Evolutionary conservation across 1,139 yeast genomes (phyloP).

Genomic region (Candida sojae): DNA sequence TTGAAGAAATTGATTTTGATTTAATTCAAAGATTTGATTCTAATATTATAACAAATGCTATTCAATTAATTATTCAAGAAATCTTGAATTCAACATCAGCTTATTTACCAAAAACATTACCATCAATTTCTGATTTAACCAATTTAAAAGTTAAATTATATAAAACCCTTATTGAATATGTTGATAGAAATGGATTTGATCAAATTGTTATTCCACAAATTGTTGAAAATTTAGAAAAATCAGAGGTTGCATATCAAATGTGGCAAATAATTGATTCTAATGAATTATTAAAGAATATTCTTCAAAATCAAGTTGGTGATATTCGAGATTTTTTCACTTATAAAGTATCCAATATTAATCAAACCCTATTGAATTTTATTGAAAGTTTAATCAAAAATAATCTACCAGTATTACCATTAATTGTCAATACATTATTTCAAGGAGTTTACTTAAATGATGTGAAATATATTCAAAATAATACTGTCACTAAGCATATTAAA

Average conservation of each 20-base stretch:
- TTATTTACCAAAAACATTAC: constrained; percentile 32
- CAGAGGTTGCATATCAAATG: constrained; percentile 53
- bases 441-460: constrained; percentile 49
- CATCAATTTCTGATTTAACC: constrained; percentile 28
- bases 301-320: constrained; percentile 16
- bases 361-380: constrained; percentile 35
- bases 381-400: constrained; percentile 20
- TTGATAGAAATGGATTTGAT: constrained; percentile 46
- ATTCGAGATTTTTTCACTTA: constrained; percentile 30
- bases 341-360: constrained; percentile 33
- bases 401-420: constrained; percentile 28
- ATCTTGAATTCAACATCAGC: constrained; percentile 50
- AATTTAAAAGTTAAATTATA: constrained; percentile 26
- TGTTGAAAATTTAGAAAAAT: constrained; percentile 55
- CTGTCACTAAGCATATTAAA: constrained; percentile 17
- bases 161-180: constrained; percentile 47
- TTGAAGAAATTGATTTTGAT: constrained; percentile 58
- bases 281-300: constrained; percentile 4
- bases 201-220: constrained; percentile 34
- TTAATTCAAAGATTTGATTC: constrained; percentile 33
- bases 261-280: constrained; percentile 41
- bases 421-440: constrained; percentile 39
- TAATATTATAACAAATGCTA: constrained; percentile 49
- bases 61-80: constrained; percentile 52
- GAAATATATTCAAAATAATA: constrained; percentile 25